Base-by-base conservation (phyloP, 768 basidiomycete species). In the Boletus vinaceobasis region DNA sequence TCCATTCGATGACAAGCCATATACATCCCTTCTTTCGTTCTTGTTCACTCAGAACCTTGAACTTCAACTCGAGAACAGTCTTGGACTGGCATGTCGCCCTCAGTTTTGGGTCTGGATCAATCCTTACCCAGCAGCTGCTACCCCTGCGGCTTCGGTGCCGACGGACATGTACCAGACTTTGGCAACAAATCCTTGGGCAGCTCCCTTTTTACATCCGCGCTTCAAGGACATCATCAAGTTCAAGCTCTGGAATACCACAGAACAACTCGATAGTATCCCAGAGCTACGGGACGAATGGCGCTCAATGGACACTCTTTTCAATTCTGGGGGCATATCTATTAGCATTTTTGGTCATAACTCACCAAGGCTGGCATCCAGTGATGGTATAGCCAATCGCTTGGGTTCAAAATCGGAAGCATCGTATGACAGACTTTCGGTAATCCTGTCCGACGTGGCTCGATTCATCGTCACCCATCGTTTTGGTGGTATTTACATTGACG, bases 91-190 rank as follows among this genome's bases (percentile, higher is more conserved):
- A 26, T 98, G 94, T 68, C 84, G 90, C 10, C 91, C 95, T 0
- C 85, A 95, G 66, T 90, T 97, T 71, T 96, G 92, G 92, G 71
- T 97, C 48, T 97, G 95, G 95, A 91, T 97, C 68, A 96, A 95
- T 64, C 93, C 93, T 14, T 92, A 92, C 23, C 92, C 93, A 15
- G 94, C 93, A 2, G 90, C 92, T 7, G 76, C 86, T 33, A 78
- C 91, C 1, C 90, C 90, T 0, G 90, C 93, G 61, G 88, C 89
- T 0, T 80, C 76, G 17, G 93, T 90, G 2, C 68, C 87, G 46
- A 75, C 74, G 50, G 89, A 94, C 64, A 95, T 98, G 93, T 90
- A 83, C 63, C 80, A 83, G 19, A 79, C 85, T 63, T 77, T 97
- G 51, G 85, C 83, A 65, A 68, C 74, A 7, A 97, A 84, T 68